Evolutionary conservation across 306 rosid species (phyloP), one percentile per base, ranked within the genome.

Genomic region (Prunus campanulata): DNA sequence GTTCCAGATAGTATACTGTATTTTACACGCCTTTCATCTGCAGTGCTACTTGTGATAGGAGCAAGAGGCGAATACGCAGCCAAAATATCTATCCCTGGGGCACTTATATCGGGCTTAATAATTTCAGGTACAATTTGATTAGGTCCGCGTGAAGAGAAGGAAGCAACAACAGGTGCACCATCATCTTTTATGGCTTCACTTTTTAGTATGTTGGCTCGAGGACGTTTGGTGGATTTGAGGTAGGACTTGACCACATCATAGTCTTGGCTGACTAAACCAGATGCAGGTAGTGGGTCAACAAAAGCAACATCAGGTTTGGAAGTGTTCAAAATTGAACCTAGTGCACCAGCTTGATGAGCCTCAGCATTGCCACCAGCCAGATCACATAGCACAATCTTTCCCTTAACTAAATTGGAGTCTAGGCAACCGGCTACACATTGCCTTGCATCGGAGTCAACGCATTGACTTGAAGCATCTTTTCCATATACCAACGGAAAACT

Each of bases 141-240:
- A 11, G 87, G 87, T 27, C 87, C 87, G 10, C 87, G 78, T 27
- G 85, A 80, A 67, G 85, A 80, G 59, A 84, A 84, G 25, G 82
- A 80, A 77, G 68, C 84, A 7, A 84, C 80, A 66, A 42, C 47
- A 5, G 85, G 82, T 20, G 87, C 80, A 24, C 54, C 49, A 27
- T 35, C 56, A 61, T 72, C 79, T 29, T 79, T 47, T 42, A 16
- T 48, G 59, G 30, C 60, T 27, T 51, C 74, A 51, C 84, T 76
- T 70, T 72, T 79, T 19, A 64, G 32, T 64, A 83, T 79, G 16
- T 27, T 80, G 3, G 79, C 87, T 44, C 1, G 64, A 11, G 84
- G 77, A 7, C 56, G 15, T 46, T 2, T 66, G 67, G 18, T 74
- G 68, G 73, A 74, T 54, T 35, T 25, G 44, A 75, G 3, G 12